Conservation (phyloP, 495 filamentous ascomycete genomes). For the Amphirosellinia nigrospora region DNA sequence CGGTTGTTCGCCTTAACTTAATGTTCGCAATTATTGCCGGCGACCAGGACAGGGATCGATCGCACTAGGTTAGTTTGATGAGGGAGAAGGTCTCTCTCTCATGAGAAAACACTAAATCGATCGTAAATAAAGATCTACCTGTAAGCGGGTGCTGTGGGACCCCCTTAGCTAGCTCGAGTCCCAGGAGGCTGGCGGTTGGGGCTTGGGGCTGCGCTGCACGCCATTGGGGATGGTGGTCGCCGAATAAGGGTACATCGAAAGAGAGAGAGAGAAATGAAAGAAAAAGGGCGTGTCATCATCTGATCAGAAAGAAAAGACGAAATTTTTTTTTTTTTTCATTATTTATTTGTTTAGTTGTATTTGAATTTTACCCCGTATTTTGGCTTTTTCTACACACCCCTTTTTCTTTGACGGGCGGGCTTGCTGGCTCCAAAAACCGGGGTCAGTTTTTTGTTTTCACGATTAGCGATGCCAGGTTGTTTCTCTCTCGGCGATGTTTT, state of each 20-base stretch:
- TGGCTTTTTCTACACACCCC: neutral
- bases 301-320: neutral
- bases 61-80: neutral
- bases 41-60: constrained; percentile 8
- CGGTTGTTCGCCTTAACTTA: neutral
- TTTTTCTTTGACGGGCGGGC: neutral
- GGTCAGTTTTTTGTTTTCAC: constrained; percentile 1
- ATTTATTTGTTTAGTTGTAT: no score
- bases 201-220: constrained; percentile 21
- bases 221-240: constrained; percentile 21
- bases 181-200: constrained; percentile 24
- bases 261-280: no score
- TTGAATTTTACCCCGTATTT: neutral
- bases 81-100: neutral
- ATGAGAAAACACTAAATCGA: constrained; percentile 20
- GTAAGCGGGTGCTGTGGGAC: constrained; percentile 23
- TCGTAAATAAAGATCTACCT: constrained; percentile 30
- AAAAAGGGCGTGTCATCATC: constrained; percentile 10
- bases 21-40: constrained; percentile 9
- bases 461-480: constrained; percentile 8
- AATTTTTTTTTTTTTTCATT: neutral
- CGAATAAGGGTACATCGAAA: constrained; percentile 21
- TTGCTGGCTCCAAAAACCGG: constrained; percentile 1
- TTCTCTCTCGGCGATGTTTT: constrained; percentile 3
- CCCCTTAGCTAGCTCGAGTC: constrained; percentile 16